Evolutionary conservation across 495 filamentous ascomycete genomes (phyloP).

Genomic region (Xanthoparmelia taractica): DNA sequence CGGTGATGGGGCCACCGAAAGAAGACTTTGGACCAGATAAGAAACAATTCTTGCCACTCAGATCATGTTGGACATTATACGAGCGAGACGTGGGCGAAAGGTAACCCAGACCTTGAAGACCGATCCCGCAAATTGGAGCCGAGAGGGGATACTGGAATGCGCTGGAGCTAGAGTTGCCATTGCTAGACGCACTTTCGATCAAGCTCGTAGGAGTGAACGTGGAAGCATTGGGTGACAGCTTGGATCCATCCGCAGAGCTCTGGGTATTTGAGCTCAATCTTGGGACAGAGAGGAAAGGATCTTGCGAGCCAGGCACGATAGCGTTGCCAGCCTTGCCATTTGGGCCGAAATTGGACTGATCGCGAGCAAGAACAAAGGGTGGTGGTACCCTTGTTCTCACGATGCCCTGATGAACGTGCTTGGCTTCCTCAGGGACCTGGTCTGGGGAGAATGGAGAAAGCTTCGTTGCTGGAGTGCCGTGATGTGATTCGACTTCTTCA

Average conservation of each 20-base stretch:
- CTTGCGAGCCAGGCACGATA: slow-evolving; percentile 12
- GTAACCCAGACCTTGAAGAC: neutral
- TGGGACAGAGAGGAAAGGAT: slow-evolving; percentile 26
- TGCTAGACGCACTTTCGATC: slow-evolving; percentile 17
- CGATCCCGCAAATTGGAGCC: neutral
- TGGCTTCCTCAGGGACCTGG: slow-evolving; percentile 29
- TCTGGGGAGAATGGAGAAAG: slow-evolving; percentile 58
- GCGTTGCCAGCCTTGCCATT: slow-evolving; percentile 8
- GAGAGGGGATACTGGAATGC: neutral
- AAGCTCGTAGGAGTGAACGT: slow-evolving; percentile 33
- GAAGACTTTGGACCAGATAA: neutral
- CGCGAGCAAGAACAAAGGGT: slow-evolving; percentile 21
- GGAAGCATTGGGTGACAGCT: slow-evolving; percentile 33
- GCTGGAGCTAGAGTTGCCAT: slow-evolving; percentile 5
- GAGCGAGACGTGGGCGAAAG: neutral
- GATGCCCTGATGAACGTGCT: slow-evolving; percentile 8
- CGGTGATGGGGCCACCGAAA: neutral
- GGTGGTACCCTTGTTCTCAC: slow-evolving; percentile 23
- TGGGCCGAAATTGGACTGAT: slow-evolving; percentile 16
- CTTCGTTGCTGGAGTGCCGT: slow-evolving; percentile 56
- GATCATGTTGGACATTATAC: neutral
- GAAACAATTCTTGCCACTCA: neutral
- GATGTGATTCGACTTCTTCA: slow-evolving; percentile 46
- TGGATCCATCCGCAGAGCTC: slow-evolving; percentile 22
- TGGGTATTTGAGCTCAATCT: slow-evolving; percentile 4